Percentiles rank a stretch among this genome's conserved stretches.
phyloP scores from a whole-genome alignment of 306 rosid species.

The Glycine soja region DNA sequence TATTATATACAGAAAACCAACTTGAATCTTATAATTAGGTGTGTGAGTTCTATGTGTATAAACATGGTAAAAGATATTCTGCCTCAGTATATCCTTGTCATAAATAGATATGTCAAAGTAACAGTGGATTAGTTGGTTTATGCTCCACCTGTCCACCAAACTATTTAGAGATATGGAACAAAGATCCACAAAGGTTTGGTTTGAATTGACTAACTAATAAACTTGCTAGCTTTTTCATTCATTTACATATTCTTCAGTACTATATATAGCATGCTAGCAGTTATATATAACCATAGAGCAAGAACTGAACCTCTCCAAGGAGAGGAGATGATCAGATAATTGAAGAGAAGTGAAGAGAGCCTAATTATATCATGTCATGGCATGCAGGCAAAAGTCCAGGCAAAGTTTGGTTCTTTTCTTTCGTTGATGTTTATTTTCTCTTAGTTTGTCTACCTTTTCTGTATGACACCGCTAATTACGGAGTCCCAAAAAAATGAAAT shows the following conservation, averaged over 20 bases:
- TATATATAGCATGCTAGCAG: background rate
- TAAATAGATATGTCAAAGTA: constrained; percentile 1
- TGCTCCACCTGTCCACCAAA: constrained; percentile 34
- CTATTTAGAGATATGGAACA: constrained; percentile 12
- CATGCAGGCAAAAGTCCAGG: constrained; percentile 47
- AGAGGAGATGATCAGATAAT: background rate
- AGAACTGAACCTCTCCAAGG: background rate
- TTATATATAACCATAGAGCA: constrained; percentile 13
- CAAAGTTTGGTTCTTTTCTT: constrained; percentile 31
- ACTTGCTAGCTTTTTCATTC: background rate
- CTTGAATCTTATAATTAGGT: constrained; percentile 15
- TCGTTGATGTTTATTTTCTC: background rate
- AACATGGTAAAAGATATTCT: constrained; percentile 37
- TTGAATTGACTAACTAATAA: constrained; percentile 11
- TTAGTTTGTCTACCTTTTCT: background rate
- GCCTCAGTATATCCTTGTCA: constrained; percentile 6
- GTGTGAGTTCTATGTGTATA: constrained; percentile 1
- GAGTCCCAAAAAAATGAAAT: background rate
- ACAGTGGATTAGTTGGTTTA: constrained; percentile 33
- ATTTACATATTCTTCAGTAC: background rate
- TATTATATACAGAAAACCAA: background rate
- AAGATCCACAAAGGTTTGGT: background rate
- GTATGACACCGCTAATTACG: background rate
- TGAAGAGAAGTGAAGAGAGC: constrained; percentile 10
- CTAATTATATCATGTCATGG: constrained; percentile 4